Evolutionary conservation across 1,139 yeast genomes (phyloP), one percentile per base, ranked within the genome.

Genomic region (Lodderomyces metapsilosis): DNA sequence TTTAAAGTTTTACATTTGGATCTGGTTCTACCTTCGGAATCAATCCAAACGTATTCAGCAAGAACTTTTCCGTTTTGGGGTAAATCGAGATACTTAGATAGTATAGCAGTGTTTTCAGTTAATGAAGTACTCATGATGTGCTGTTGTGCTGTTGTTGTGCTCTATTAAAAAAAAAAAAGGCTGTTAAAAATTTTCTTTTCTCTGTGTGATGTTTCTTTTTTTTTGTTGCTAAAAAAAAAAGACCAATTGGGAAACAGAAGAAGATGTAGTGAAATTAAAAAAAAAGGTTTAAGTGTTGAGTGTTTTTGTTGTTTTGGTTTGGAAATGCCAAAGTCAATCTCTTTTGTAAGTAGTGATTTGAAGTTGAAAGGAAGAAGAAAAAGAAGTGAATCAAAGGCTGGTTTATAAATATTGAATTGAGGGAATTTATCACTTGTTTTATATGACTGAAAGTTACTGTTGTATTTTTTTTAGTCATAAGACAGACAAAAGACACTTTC

Each of bases 41-140:
- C 98, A 57, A 92, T 84, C 98, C 98, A 92, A 67, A 92, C 84
- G 75, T 92, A 92, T 72, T 92, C 98, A 52, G 98, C 98, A 54
- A 92, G 77, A 51, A 91, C 76, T 61, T 77, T 80, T 50, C 96
- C 96, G 59, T 81, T 76, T 76, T 91, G 98, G 63, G 84, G 84
- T 57, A 92, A 79, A 56, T 80, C 85, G 52, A 86, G 65, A 63
- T 92, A 92, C 70, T 91, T 91, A 60, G 82, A 78, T 60, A 91
- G 77, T 47, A 84, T 82, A 50, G 84, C 76, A 44, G 91, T 81
- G 71, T 84, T 83, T 74, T 84, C 88, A 50, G 79, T 69, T 49
- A 77, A 62, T 40, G 75, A 62, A 53, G 72, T 68, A 74, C 68
- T 66, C 48, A 47, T 48, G 39, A 16, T 50, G 16, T 5, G 12